Base-by-base conservation (phyloP, 257 asterid genomes). In the Gynochthodes officinalis region DNA sequence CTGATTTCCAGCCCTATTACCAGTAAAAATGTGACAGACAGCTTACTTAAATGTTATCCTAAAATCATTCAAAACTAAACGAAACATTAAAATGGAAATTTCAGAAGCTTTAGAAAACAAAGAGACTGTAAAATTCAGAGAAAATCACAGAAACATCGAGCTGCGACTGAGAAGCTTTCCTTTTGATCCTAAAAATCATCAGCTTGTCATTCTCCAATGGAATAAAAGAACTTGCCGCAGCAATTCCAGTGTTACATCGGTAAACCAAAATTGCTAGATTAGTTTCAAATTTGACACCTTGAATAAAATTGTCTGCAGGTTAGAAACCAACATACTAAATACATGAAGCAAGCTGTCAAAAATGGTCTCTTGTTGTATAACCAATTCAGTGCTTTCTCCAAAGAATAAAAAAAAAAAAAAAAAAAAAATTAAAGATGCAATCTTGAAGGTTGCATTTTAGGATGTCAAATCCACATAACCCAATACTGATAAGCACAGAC, bases 111-210 rank as follows among this genome's bases (percentile, higher is more conserved):
- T n/a, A n/a, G n/a, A n/a, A 32, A 30, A 66, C 67, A 50, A 46
- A 48, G 75, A 58, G 0, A 61, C 9, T 15, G 33, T 35, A 13
- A 11, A 28, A 28, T 27, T 6, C 6, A 27, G 57, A 25, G n/a
- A n/a, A 70, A 84, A 90, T 77, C 62, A 91, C 97, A 93, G 59
- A 93, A 86, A 74, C 96, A 76, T 89, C 97, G 21, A 89, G 70
- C 59, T 86, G 76, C 21, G 83, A 84, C 58, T 86, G 96, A 15
- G 54, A 76, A 70, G 79, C 84, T 82, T 88, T 91, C 55, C 98
- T 79, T 76, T 93, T 93, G 80, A 93, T 94, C 91, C 98, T 86
- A 72, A 91, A 95, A 23, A 93, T 70, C n/a, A 93, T 92, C 2
- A 88, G 94, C 84, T 82, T 88, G 65, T 77, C 86, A 62, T 54